A percentile compares a stretch with the other conserved stretches of the same genome.
These are phyloP conservation scores for Phytophthora multivora DNA, from an alignment of 352 stramenopile genomes.

Conservation along the genomic window DNA sequence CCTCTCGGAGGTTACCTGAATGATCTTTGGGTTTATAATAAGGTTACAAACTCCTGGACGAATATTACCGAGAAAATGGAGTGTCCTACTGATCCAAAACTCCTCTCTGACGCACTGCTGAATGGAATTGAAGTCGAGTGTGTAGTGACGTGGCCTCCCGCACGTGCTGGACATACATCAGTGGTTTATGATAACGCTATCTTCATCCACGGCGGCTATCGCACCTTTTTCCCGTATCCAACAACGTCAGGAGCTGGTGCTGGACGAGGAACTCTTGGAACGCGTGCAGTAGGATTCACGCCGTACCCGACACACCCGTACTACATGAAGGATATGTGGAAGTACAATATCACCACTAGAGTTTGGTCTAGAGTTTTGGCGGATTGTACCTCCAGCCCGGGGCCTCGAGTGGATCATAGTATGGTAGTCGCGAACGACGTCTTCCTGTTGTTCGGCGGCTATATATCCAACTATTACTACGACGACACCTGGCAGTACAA, in stretches of 20 bases:
- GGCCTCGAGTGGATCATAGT: constrained; percentile 81
- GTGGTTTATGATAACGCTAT: constrained; percentile 77
- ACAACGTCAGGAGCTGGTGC: constrained; percentile 85
- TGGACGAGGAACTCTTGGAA: constrained; percentile 60
- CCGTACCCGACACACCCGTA: constrained; percentile 94
- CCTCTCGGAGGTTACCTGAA: constrained; percentile 94
- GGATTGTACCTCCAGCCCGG: constrained; percentile 40
- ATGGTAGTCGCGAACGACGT: constrained; percentile 79
- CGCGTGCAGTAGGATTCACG: constrained; percentile 63
- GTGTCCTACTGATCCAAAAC: constrained; percentile 38
- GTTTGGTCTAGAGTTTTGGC: constrained; percentile 80
- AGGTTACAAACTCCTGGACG: constrained; percentile 61
- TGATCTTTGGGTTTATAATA: constrained; percentile 93
- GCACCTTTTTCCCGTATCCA: constrained; percentile 95
- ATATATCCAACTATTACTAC: constrained; percentile 94
- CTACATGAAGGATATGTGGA: constrained; percentile 95
- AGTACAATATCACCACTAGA: constrained; percentile 88
- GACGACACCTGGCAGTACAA: constrained; percentile 97
- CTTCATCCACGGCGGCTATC: constrained; percentile 94
- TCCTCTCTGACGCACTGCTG: constrained; percentile 62
- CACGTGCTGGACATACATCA: constrained; percentile 85
- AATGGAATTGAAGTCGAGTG: constrained; percentile 78
- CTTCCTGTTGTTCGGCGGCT: constrained; percentile 94
- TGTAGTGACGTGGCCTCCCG: constrained; percentile 86
- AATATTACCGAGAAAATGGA: constrained; percentile 77